These are phyloP conservation scores for Houttuynia cordata DNA, from an alignment of 164 flowering plant genomes.

Conservation along the genomic window DNA sequence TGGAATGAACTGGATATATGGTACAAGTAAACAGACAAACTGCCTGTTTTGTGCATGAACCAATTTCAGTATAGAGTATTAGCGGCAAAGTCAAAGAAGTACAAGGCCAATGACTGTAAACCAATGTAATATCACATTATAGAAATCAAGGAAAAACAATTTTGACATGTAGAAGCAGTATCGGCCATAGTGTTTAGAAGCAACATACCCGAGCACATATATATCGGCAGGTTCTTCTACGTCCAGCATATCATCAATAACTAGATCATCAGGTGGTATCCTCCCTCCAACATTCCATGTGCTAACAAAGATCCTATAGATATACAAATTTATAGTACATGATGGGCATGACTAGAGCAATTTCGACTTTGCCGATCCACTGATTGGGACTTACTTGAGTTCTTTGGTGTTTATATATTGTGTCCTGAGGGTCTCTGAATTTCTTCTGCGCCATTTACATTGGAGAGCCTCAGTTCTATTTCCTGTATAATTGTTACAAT, in stretches of 20 bases:
- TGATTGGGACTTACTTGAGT: constrained; percentile 33
- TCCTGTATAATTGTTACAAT: not conserved
- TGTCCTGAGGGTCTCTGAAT: constrained; percentile 79
- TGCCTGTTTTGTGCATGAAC: too few species aligned
- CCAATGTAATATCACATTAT: too few species aligned
- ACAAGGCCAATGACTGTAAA: too few species aligned
- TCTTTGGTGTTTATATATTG: constrained; percentile 81
- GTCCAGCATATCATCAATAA: constrained; percentile 69
- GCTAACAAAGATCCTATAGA: constrained; percentile 53
- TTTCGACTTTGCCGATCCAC: not conserved
- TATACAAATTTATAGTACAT: not conserved
- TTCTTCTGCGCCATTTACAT: constrained; percentile 46
- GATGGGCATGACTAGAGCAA: not conserved
- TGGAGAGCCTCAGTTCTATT: constrained; percentile 28
- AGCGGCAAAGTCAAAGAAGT: too few species aligned
- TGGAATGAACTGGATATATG: too few species aligned
- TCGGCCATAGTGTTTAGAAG: not conserved
- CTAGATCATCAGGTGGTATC: constrained; percentile 72
- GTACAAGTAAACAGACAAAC: too few species aligned
- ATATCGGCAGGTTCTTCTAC: constrained; percentile 70
- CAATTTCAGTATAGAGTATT: too few species aligned
- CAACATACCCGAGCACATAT: constrained; percentile 84
- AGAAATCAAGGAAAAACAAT: not conserved
- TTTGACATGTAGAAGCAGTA: not conserved
- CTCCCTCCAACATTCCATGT: constrained; percentile 97